A percentile compares a stretch with the other conserved stretches of the same genome.
phyloP scores from a whole-genome alignment of 441 rosid genomes.

The Adansonia rubrostipa region DNA sequence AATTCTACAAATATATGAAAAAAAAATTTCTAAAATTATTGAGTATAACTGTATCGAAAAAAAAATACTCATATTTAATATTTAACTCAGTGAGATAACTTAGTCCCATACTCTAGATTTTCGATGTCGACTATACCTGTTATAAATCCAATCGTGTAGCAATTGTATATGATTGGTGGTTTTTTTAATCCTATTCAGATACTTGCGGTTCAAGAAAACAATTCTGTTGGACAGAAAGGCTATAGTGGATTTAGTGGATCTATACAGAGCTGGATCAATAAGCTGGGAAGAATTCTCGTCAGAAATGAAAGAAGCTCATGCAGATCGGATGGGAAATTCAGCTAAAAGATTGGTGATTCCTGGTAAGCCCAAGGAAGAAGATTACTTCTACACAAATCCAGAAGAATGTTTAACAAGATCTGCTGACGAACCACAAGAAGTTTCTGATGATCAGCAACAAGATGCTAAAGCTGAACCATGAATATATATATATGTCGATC shows the following conservation, averaged over 20 bases:
- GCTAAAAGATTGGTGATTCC: conserved; percentile 38
- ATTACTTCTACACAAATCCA: conserved; percentile 50
- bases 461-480: conserved; percentile 17
- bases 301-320: conserved; percentile 41
- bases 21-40: too few relatives aligned
- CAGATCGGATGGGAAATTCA: conserved; percentile 40
- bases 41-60: too few relatives aligned
- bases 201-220: conserved; percentile 43
- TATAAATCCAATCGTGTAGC: too few relatives aligned
- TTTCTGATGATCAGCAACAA: conserved; percentile 13
- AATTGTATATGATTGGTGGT: neutral
- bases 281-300: conserved; percentile 43
- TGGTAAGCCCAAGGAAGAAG: conserved; percentile 50
- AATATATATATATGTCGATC: neutral
- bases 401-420: conserved; percentile 40
- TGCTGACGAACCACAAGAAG: conserved; percentile 13
- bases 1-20: too few relatives aligned
- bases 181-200: conserved; percentile 25
- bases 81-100: too few relatives aligned
- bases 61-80: too few relatives aligned
- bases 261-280: conserved; percentile 34
- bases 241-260: conserved; percentile 43
- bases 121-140: too few relatives aligned
- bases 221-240: conserved; percentile 40
- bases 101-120: neutral